These are phyloP conservation scores for Cladorrhinum samala DNA, from an alignment of 495 filamentous ascomycete species.

Conservation along the genomic window DNA sequence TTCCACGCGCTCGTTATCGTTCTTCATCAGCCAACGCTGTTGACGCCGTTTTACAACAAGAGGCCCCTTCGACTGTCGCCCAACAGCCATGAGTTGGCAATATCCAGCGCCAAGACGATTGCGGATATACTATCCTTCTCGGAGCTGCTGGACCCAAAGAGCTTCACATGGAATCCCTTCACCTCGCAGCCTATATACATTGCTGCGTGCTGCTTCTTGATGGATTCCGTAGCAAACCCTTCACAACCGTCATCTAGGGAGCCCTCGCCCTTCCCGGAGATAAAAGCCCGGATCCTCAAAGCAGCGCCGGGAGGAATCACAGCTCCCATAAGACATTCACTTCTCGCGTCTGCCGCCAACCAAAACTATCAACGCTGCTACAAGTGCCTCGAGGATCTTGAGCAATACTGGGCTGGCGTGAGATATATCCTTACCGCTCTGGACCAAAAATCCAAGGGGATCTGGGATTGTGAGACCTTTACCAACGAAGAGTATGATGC, in stretches of 20 bases:
- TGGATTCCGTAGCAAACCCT: constrained; percentile 62
- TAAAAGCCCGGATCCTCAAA: constrained; percentile 14
- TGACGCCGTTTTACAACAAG: constrained; percentile 66
- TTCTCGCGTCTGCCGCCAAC: constrained; percentile 67
- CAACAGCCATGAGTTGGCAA: constrained; percentile 72
- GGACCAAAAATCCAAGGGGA: constrained; percentile 81
- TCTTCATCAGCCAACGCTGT: constrained; percentile 72
- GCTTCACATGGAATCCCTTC: constrained; percentile 79
- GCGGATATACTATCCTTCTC: constrained; percentile 77
- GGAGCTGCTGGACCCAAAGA: constrained; percentile 70
- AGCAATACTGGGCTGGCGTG: constrained; percentile 79
- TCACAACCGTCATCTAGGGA: constrained; percentile 52
- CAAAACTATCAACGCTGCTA: constrained; percentile 79
- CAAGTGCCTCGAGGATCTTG: constrained; percentile 67
- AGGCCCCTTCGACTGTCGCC: constrained; percentile 59
- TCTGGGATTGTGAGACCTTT: constrained; percentile 73
- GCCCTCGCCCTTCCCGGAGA: constrained; percentile 33
- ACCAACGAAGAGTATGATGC: constrained; percentile 73
- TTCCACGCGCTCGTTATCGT: constrained; percentile 82
- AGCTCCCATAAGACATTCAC: constrained; percentile 55
- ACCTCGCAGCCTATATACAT: constrained; percentile 88
- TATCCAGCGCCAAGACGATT: constrained; percentile 85
- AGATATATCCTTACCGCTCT: constrained; percentile 77
- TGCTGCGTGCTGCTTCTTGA: constrained; percentile 77
- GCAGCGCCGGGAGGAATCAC: background rate